A percentile compares a stretch with the other conserved stretches of the same genome.
Conservation (phyloP, 2,329 filamentous ascomycete genomes). For the Cercospora sp. region DNA sequence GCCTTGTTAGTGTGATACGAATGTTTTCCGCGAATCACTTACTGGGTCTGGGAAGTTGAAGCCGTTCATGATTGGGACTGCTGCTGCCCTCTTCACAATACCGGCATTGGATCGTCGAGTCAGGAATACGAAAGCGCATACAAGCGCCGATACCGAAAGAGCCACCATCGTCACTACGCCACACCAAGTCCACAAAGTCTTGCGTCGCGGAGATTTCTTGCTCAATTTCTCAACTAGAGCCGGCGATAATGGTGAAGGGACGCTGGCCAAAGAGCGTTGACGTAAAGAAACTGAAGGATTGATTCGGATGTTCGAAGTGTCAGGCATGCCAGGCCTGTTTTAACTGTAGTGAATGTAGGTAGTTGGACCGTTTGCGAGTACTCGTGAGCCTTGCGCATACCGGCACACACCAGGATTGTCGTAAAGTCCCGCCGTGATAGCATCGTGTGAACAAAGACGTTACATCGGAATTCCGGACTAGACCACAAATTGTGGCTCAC, state of each 20-base stretch:
- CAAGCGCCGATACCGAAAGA: not conserved
- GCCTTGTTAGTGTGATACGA: not conserved
- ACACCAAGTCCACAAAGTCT: not conserved
- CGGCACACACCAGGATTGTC: not conserved
- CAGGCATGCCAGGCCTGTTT: not conserved
- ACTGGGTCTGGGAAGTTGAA: constrained; percentile 52
- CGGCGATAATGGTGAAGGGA: not conserved
- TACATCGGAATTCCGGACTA: not conserved
- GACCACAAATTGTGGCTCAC: not conserved
- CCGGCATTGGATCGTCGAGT: not conserved
- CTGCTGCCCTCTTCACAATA: constrained; percentile 17
- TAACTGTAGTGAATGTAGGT: not conserved
- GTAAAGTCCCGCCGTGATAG: not conserved
- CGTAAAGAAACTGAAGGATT: not conserved
- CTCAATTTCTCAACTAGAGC: not conserved
- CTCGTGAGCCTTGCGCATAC: not conserved
- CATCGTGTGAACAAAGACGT: not conserved
- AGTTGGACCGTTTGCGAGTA: not conserved
- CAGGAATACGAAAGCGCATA: not conserved
- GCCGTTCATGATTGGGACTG: constrained; percentile 30
- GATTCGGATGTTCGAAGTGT: not conserved
- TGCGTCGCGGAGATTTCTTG: not conserved
- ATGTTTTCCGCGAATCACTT: too few species aligned
- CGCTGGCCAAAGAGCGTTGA: not conserved
- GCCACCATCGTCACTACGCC: not conserved